These are phyloP conservation scores for Plenodomus biglobosus DNA, from an alignment of 2,329 filamentous ascomycete species.

Conservation along the genomic window DNA sequence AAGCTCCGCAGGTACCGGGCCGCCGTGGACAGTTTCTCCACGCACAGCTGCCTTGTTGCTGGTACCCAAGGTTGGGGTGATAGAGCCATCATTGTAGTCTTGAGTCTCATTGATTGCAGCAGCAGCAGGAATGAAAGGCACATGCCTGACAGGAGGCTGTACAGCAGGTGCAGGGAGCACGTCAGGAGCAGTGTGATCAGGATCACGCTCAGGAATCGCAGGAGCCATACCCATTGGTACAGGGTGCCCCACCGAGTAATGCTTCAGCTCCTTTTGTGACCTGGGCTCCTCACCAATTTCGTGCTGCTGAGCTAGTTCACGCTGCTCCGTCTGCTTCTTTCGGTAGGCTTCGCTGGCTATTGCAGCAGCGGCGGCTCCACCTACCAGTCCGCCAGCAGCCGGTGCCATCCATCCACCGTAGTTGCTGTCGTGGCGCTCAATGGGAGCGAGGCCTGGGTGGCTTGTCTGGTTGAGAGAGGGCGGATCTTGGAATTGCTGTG, in stretches of 20 bases:
- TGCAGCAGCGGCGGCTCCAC: slow-evolving; percentile 47
- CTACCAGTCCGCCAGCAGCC: slow-evolving; percentile 50
- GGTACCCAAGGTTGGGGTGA: slow-evolving; percentile 26
- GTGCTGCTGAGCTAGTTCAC: slow-evolving; percentile 28
- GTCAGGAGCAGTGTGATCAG: slow-evolving; percentile 15
- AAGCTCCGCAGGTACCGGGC: slow-evolving; percentile 23
- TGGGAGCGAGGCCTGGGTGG: slow-evolving; percentile 5
- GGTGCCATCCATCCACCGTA: slow-evolving; percentile 60
- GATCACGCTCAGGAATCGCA: slow-evolving; percentile 15
- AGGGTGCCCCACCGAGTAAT: slow-evolving; percentile 5
- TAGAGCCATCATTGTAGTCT: slow-evolving; percentile 10
- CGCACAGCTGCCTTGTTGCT: slow-evolving; percentile 28
- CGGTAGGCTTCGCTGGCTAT: slow-evolving; percentile 41
- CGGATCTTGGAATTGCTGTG: slow-evolving; percentile 4
- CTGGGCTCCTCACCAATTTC: slow-evolving; percentile 16
- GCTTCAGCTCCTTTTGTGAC: slow-evolving; percentile 13
- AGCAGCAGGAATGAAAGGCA: slow-evolving; percentile 14
- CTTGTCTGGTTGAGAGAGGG: slow-evolving; percentile 7
- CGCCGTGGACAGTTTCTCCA: slow-evolving; percentile 34
- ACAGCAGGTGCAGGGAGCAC: slow-evolving; percentile 4
- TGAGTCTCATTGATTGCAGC: slow-evolving; percentile 9
- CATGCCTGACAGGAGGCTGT: slow-evolving; percentile 7
- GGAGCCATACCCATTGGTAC: slow-evolving; percentile 4
- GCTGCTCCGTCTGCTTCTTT: slow-evolving; percentile 33
- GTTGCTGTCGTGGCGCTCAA: slow-evolving; percentile 44